These are phyloP conservation scores for Fusarium udum DNA, from an alignment of 2,329 filamentous ascomycete genomes.

Conservation along the genomic window DNA sequence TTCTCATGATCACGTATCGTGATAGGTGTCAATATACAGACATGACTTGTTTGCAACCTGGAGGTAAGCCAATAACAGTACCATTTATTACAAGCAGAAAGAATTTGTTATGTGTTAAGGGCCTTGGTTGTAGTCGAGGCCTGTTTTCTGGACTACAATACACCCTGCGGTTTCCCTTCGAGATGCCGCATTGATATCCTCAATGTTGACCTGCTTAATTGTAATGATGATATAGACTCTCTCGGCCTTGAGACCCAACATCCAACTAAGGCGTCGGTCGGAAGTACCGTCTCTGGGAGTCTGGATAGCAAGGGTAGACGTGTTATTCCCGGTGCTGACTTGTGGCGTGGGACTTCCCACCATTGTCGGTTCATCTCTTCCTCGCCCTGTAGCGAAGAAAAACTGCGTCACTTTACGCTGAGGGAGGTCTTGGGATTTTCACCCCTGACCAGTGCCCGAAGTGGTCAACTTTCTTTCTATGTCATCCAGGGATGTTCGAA, in stretches of 20 bases:
- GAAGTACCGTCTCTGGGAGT: neutral
- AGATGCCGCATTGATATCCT: neutral
- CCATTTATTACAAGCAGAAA: neutral
- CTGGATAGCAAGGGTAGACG: neutral
- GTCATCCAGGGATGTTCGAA: neutral
- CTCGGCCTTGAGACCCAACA: neutral
- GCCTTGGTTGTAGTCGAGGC: neutral
- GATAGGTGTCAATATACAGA: neutral
- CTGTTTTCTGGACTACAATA: neutral
- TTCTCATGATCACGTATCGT: neutral
- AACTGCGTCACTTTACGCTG: constrained; percentile 64
- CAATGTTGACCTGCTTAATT: neutral
- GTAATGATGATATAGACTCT: no score
- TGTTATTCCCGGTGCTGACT: neutral
- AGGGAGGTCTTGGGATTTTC: constrained; percentile 69
- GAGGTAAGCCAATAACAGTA: neutral
- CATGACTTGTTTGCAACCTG: neutral
- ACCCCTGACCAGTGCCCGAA: constrained; percentile 76
- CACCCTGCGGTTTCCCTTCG: neutral
- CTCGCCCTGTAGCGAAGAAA: neutral
- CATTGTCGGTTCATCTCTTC: constrained; percentile 70
- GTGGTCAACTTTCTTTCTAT: constrained; percentile 65
- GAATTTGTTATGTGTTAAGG: neutral
- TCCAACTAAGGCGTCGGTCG: neutral
- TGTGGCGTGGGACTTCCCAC: constrained; percentile 69